A percentile compares a stretch with the other conserved stretches of the same genome.
phyloP scores from a whole-genome alignment of 352 stramenopile genomes.

The Hyaloperonospora brassicae region DNA sequence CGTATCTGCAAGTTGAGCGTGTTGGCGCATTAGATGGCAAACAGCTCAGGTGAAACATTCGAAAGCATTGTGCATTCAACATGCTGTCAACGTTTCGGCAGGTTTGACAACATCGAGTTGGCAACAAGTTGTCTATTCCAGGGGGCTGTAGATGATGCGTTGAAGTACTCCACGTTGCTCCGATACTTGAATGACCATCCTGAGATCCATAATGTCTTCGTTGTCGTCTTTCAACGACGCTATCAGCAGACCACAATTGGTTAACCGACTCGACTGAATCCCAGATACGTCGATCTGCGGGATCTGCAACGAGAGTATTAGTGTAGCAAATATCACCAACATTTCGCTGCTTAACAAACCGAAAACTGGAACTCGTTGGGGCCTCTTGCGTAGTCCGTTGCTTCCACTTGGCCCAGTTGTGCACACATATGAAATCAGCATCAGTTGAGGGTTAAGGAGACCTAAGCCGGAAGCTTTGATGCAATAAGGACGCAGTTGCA shows the following conservation, averaged over 20 bases:
- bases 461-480: background rate
- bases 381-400: slow-evolving; percentile 49
- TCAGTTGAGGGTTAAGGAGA: slow-evolving; percentile 28
- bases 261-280: slow-evolving; percentile 78
- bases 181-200: slow-evolving; percentile 86
- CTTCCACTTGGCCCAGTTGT: slow-evolving; percentile 69
- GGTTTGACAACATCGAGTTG: no score
- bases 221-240: slow-evolving; percentile 68
- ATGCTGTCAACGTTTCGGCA: no score
- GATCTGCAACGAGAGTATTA: slow-evolving; percentile 21
- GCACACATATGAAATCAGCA: slow-evolving; percentile 9
- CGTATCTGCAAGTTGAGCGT: no score
- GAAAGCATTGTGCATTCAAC: no score
- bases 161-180: slow-evolving; percentile 62
- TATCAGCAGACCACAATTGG: slow-evolving; percentile 83
- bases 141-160: slow-evolving; percentile 82
- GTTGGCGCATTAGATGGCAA: no score
- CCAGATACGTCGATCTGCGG: slow-evolving; percentile 57
- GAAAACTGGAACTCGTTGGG: slow-evolving; percentile 35
- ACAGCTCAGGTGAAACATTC: no score
- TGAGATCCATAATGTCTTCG: slow-evolving; percentile 76
- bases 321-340: background rate
- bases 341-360: background rate
- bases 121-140: slow-evolving; percentile 42
- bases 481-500: slow-evolving; percentile 2